Evolutionary conservation across 2,329 filamentous ascomycete species (phyloP).

Genomic region (Metarhizium anisopliae): DNA sequence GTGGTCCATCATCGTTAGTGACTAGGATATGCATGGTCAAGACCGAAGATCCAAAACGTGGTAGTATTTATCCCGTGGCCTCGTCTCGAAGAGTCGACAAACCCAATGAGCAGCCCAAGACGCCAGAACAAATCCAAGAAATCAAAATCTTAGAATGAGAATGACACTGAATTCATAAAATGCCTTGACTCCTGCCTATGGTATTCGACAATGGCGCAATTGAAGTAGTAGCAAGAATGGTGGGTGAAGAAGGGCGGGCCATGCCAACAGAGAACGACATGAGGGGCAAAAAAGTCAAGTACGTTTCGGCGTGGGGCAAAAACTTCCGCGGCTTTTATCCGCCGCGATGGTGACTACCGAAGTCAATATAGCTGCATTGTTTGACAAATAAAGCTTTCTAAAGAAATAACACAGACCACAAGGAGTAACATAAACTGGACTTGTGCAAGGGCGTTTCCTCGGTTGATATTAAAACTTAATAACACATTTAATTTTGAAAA

Average conservation of each 20-base stretch:
- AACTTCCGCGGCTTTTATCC: background rate
- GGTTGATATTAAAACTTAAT: background rate
- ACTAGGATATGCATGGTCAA: constrained; percentile 53
- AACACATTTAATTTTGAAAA: constrained; percentile 4
- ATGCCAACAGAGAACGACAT: background rate
- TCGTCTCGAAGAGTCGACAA: background rate
- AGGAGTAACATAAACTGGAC: background rate
- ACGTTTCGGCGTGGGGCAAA: constrained; percentile 4
- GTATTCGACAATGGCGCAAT: background rate
- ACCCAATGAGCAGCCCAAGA: background rate
- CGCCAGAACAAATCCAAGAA: background rate
- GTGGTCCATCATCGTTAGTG: constrained; percentile 75
- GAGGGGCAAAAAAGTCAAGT: background rate
- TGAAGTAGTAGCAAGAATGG: background rate
- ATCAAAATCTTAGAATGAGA: too few relatives aligned
- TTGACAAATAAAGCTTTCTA: too few relatives aligned
- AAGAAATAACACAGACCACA: background rate
- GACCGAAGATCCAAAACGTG: background rate
- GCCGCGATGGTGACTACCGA: background rate
- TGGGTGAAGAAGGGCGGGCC: background rate
- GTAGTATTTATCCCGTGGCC: background rate
- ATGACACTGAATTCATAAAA: too few relatives aligned
- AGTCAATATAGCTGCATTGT: too few relatives aligned
- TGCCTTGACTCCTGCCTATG: background rate
- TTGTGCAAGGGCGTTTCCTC: background rate